phyloP scores from a whole-genome alignment of 768 basidiomycete genomes.

The Pisolithus orientalis region DNA sequence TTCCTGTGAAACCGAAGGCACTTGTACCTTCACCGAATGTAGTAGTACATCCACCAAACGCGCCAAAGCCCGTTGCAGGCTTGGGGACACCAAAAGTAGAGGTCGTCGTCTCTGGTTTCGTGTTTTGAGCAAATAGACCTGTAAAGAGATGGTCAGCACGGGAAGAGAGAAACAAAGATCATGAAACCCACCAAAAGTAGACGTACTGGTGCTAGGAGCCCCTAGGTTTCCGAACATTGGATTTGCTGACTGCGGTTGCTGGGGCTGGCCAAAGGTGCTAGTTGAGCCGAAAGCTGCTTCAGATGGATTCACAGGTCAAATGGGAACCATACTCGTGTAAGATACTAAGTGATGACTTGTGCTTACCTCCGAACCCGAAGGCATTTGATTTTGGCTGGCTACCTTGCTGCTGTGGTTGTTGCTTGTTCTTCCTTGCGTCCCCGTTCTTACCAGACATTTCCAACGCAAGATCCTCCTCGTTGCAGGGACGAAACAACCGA shows the following conservation, averaged over 20 bases:
- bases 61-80: slow-evolving; percentile 69
- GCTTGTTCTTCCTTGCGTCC: slow-evolving; percentile 59
- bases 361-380: slow-evolving; percentile 52
- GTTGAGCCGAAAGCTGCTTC: slow-evolving; percentile 49
- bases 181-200: slow-evolving; percentile 30
- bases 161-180: slow-evolving; percentile 1
- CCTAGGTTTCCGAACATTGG: slow-evolving; percentile 73
- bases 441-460: slow-evolving; percentile 55
- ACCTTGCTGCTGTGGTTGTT: slow-evolving; percentile 40
- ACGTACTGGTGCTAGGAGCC: slow-evolving; percentile 26
- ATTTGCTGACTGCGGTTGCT: slow-evolving; percentile 59
- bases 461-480: too few species aligned
- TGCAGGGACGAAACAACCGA: too few species aligned
- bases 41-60: slow-evolving; percentile 56
- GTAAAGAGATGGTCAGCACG: slow-evolving; percentile 3
- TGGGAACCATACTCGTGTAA: slow-evolving; percentile 17
- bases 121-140: slow-evolving; percentile 38
- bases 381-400: slow-evolving; percentile 49
- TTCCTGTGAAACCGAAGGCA: slow-evolving; percentile 35
- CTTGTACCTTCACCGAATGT: slow-evolving; percentile 41
- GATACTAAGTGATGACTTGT: slow-evolving; percentile 10
- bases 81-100: slow-evolving; percentile 62
- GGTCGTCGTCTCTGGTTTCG: slow-evolving; percentile 29
- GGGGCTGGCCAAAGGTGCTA: slow-evolving; percentile 53
- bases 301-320: slow-evolving; percentile 14